Percentiles rank a stretch among this genome's conserved stretches.
Evolutionary conservation across 768 basidiomycete genomes (phyloP).

Genomic region (Russula abietina): DNA sequence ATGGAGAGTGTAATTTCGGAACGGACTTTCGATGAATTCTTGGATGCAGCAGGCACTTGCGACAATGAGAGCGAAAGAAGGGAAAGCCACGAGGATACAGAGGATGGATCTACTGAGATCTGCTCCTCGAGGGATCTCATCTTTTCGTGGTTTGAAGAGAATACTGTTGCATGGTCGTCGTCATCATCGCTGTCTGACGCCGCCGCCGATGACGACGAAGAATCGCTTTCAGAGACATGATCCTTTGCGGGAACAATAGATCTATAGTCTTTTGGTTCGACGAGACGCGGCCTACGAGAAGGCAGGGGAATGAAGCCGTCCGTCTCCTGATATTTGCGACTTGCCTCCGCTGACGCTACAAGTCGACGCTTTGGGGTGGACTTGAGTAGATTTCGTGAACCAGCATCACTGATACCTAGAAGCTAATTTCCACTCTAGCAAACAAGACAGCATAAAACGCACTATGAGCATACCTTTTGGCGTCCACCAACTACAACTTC

Average conservation of each 20-base stretch:
- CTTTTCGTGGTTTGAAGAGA: slow-evolving; percentile 48
- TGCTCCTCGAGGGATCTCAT: slow-evolving; percentile 53
- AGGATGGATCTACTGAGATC: slow-evolving; percentile 46
- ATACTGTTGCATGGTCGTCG: neutral
- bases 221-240: slow-evolving; percentile 35
- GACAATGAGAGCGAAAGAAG: slow-evolving; percentile 59
- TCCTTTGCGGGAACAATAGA: slow-evolving; percentile 38
- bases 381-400: slow-evolving; percentile 47
- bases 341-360: slow-evolving; percentile 32
- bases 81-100: slow-evolving; percentile 53
- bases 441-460: slow-evolving; percentile 23
- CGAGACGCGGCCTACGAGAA: slow-evolving; percentile 33
- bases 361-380: slow-evolving; percentile 48
- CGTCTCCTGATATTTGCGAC: slow-evolving; percentile 51
- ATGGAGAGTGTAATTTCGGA: slow-evolving; percentile 68
- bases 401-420: slow-evolving; percentile 53
- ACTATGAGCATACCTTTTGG: slow-evolving; percentile 27
- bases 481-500: slow-evolving; percentile 17
- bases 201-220: slow-evolving; percentile 27
- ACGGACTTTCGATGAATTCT: slow-evolving; percentile 61
- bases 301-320: slow-evolving; percentile 62
- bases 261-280: slow-evolving; percentile 43
- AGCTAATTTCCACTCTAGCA: slow-evolving; percentile 10
- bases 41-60: slow-evolving; percentile 54
- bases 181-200: slow-evolving; percentile 17